Conservation (phyloP, 2,329 filamentous ascomycete genomes). For the Diaporthe sp. region DNA sequence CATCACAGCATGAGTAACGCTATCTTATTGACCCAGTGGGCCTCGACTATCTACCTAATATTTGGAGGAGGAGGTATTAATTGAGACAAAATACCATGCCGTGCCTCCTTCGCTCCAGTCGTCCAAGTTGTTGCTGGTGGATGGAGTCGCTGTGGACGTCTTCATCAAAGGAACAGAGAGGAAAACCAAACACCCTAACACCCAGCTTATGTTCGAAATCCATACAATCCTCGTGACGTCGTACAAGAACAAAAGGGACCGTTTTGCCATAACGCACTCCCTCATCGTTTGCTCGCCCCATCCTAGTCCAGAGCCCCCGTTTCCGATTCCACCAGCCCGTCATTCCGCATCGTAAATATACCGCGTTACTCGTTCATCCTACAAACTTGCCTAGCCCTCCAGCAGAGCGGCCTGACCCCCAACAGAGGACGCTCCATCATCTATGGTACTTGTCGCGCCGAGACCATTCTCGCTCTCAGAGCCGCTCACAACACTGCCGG, state of each 20-base stretch:
- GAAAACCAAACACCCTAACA: conserved; percentile 25
- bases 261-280: not conserved
- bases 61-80: conserved; percentile 9
- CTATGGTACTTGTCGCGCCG: conserved; percentile 32
- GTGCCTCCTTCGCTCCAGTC: conserved; percentile 7
- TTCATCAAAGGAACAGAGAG: not conserved
- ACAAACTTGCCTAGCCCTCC: conserved; percentile 13
- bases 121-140: not conserved
- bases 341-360: not conserved
- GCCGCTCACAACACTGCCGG: conserved; percentile 41
- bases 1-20: conserved; percentile 23
- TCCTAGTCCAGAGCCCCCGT: not conserved
- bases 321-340: not conserved
- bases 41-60: conserved; percentile 27
- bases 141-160: not conserved
- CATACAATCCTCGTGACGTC: conserved; percentile 21
- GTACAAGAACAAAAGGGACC: conserved; percentile 15
- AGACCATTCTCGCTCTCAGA: conserved; percentile 41
- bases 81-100: conserved; percentile 9
- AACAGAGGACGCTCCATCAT: conserved; percentile 30
- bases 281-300: not conserved
- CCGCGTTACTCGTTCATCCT: not conserved
- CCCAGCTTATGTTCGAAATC: conserved; percentile 28
- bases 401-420: conserved; percentile 45
- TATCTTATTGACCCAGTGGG: conserved; percentile 11